Evolutionary conservation across 106 monocot genomes (phyloP).

Genomic region (Allium cepa): DNA sequence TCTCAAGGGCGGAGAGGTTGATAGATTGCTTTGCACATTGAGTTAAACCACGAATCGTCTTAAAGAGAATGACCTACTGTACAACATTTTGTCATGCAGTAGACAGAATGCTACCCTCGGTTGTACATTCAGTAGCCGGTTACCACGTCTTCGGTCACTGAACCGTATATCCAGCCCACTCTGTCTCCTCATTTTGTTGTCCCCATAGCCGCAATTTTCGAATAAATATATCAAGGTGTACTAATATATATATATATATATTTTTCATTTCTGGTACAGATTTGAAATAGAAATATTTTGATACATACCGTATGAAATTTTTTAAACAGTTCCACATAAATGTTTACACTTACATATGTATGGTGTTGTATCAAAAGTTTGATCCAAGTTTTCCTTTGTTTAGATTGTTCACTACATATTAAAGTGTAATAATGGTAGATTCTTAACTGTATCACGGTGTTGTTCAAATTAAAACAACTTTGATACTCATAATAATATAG

Average conservation of each 20-base stretch:
- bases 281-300: not conserved
- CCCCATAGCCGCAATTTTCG: constrained; percentile 31
- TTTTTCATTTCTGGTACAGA: not conserved
- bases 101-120: constrained; percentile 53
- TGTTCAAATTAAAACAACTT: too few species aligned
- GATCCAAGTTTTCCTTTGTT: too few species aligned
- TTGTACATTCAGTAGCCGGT: constrained; percentile 74
- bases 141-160: constrained; percentile 57
- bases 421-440: too few species aligned
- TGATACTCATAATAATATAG: too few species aligned
- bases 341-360: too few species aligned
- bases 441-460: too few species aligned
- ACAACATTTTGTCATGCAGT: constrained; percentile 56
- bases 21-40: too few species aligned
- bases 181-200: constrained; percentile 56
- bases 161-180: constrained; percentile 35
- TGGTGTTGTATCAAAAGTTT: too few species aligned
- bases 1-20: too few species aligned
- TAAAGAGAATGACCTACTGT: not conserved
- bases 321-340: too few species aligned
- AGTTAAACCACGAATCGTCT: too few species aligned
- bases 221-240: not conserved
- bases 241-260: not conserved
- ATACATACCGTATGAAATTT: not conserved
- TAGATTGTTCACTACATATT: too few species aligned